Percentiles rank a stretch among this genome's conserved stretches.
Evolutionary conservation across 2,329 filamentous ascomycete genomes (phyloP).

Genomic region (Neofusicoccum sp.): DNA sequence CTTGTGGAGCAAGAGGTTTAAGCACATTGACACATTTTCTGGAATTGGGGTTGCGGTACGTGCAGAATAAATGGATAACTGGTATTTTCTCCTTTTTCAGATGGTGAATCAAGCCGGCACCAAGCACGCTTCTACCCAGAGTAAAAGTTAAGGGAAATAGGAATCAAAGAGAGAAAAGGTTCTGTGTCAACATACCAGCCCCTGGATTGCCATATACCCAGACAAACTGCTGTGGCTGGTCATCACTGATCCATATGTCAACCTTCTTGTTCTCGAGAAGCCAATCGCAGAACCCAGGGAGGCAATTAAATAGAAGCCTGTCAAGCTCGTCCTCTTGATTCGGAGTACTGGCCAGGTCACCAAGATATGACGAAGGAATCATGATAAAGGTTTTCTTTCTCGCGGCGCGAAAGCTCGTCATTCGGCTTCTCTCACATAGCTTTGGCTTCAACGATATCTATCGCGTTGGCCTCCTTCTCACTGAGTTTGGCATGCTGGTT

Average conservation of each 20-base stretch:
- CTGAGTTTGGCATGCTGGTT: background rate
- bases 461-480: background rate
- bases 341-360: background rate
- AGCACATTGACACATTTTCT: background rate
- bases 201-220: slow-evolving; percentile 27
- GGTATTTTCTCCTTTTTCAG: slow-evolving; percentile 13
- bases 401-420: background rate
- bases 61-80: slow-evolving; percentile 7
- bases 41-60: background rate
- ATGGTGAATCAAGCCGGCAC: slow-evolving; percentile 22
- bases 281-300: slow-evolving; percentile 24
- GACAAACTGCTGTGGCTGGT: slow-evolving; percentile 9
- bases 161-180: no score
- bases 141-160: background rate
- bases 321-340: slow-evolving; percentile 22
- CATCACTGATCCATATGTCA: slow-evolving; percentile 22
- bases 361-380: background rate
- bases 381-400: background rate
- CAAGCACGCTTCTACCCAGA: slow-evolving; percentile 25
- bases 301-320: slow-evolving; percentile 15
- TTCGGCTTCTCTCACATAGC: slow-evolving; percentile 37
- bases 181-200: slow-evolving; percentile 22
- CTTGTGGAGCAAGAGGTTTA: background rate
- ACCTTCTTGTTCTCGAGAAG: slow-evolving; percentile 22
- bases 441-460: background rate